Evolutionary conservation across 805 yeast genomes (phyloP), one percentile per base, ranked within the genome.

Genomic region (Metschnikowia koreensis): DNA sequence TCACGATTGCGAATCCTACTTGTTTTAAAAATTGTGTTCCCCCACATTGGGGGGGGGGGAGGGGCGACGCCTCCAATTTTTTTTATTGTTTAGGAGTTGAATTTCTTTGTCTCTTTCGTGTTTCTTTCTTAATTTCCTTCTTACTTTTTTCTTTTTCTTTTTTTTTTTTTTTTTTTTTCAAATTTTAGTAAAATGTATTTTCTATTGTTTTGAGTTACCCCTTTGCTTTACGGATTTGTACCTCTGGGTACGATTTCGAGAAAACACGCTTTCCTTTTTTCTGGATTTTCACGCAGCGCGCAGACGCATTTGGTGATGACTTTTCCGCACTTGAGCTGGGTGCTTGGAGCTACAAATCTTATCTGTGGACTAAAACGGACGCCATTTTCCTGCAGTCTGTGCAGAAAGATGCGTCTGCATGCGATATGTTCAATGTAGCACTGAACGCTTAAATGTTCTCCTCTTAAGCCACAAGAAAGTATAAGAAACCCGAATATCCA

Each of bases 331-430:
- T 36, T 17, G 12, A 33, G 17, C 27, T 28, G 22, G 22, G 22
- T 8, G 13, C 46, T 15, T 27, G 16, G 17, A 36, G 12, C 22
- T 15, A 17, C 34, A 22, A 28, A 10, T 36, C 36, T 50, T 45
- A 50, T 50, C 52, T 39, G 16, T 28, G 12, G 40, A 37, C 42
- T 50, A 45, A 40, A 40, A 41, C 36, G 46, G 40, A 39, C 36
- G 28, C 16, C 29, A 2, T 7, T 40, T 13, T 7, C 28, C 26
- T 50, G 40, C 52, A 50, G 38, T 41, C 41, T 46, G 17, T 50
- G 52, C 52, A 50, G 40, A 17, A 7, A 13, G 46, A 17, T 45
- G 48, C 52, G 47, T 31, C 40, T 45, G 52, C 52, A 50, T 39
- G 52, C 41, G 41, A 50, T 45, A 44, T 46, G 43, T 27, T 33